Conservation (phyloP, 2,329 filamentous ascomycete genomes). For the Talaromyces sp. region DNA sequence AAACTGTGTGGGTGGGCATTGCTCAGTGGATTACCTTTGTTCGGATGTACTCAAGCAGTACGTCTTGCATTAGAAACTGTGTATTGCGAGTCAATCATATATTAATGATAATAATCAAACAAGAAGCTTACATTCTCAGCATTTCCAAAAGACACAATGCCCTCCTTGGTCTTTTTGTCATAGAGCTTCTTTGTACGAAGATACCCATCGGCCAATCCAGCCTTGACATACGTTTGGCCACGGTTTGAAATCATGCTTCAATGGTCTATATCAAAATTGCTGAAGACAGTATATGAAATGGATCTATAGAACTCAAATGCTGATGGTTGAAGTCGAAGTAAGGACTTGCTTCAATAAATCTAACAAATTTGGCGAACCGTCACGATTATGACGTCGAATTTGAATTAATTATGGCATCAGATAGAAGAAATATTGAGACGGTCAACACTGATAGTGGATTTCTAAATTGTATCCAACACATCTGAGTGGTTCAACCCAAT, state of each 20-base stretch:
- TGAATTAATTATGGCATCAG: not conserved
- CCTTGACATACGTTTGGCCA: slow-evolving; percentile 6
- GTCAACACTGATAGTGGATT: not conserved
- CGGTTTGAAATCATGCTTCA: slow-evolving; percentile 12
- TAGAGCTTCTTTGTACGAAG: slow-evolving; percentile 26
- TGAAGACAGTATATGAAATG: not conserved
- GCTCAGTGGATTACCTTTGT: not conserved
- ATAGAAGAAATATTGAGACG: not conserved
- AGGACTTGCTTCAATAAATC: not conserved
- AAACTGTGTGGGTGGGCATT: no score
- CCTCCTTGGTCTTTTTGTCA: slow-evolving; percentile 28
- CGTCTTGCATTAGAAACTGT: slow-evolving; percentile 8
- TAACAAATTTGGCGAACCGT: not conserved
- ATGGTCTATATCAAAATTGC: not conserved
- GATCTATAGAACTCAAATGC: not conserved
- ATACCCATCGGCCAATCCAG: slow-evolving; percentile 26
- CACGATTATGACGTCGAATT: not conserved
- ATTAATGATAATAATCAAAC: not conserved
- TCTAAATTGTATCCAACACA: not conserved
- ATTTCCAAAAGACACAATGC: slow-evolving; percentile 35
- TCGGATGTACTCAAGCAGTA: not conserved
- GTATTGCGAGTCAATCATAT: no score
- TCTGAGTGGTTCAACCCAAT: not conserved
- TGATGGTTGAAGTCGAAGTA: not conserved
- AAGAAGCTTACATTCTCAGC: slow-evolving; percentile 33